Conservation (phyloP, 2,329 filamentous ascomycete species). For the Fusarium incarnatum region DNA sequence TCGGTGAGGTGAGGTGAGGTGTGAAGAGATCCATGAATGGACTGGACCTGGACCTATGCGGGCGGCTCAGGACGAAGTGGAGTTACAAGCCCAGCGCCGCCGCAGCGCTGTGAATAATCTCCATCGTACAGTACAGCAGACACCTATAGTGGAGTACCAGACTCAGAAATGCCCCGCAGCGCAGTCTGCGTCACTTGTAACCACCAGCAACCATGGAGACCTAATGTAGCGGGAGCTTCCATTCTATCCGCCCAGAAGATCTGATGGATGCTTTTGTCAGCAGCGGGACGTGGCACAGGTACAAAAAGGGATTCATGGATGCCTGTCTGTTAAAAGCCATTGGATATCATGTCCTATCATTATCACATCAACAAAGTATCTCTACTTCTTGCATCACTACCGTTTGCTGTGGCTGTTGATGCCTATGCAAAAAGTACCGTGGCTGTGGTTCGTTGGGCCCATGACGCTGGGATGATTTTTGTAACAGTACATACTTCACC, state of each 20-base stretch:
- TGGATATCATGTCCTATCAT: constrained; percentile 12
- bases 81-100: constrained; percentile 24
- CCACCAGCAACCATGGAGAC: constrained; percentile 28
- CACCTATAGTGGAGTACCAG: constrained; percentile 30
- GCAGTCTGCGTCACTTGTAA: constrained; percentile 28
- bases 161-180: constrained; percentile 34
- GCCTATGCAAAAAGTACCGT: constrained; percentile 10
- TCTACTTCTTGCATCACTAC: constrained; percentile 18
- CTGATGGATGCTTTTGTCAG: constrained; percentile 34
- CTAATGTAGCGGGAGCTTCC: constrained; percentile 2
- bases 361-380: constrained; percentile 25
- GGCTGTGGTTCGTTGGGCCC: constrained; percentile 17
- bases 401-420: constrained; percentile 27
- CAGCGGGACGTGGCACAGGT: constrained; percentile 29
- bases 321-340: not conserved
- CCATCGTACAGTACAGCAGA: constrained; percentile 7
- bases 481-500: constrained; percentile 29
- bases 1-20: constrained; percentile 45
- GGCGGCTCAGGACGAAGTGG: constrained; percentile 34
- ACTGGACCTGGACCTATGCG: constrained; percentile 17
- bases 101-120: constrained; percentile 31
- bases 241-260: constrained; percentile 1
- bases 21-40: constrained; percentile 34
- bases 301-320: not conserved
- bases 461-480: constrained; percentile 36